These are phyloP conservation scores for Lecanoromycetidae sp. DNA, from an alignment of 2,329 filamentous ascomycete species.

Conservation along the genomic window DNA sequence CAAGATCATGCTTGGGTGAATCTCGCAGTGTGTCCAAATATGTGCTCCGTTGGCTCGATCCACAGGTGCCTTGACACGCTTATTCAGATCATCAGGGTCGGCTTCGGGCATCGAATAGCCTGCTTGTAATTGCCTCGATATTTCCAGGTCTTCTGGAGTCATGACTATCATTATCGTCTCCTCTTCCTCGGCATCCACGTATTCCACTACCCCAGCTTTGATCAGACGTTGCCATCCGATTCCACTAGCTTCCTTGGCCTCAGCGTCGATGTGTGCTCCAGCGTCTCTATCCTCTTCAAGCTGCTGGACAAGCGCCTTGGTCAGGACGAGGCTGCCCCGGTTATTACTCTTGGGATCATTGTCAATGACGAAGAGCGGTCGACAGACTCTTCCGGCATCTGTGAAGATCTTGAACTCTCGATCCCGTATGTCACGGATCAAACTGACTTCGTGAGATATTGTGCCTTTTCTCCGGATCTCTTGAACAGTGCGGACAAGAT, in stretches of 20 bases:
- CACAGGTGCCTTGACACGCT: conserved; percentile 74
- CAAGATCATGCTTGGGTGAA: conserved; percentile 97
- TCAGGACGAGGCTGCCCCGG: conserved; percentile 66
- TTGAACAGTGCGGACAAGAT: conserved; percentile 68
- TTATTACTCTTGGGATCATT: conserved; percentile 65
- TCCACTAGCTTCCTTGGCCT: conserved; percentile 47
- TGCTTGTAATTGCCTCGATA: conserved; percentile 56
- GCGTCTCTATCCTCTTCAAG: conserved; percentile 63
- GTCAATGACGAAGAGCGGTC: conserved; percentile 86
- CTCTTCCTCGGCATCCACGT: conserved; percentile 94
- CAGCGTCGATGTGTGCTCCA: conserved; percentile 46
- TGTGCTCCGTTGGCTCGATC: conserved; percentile 81
- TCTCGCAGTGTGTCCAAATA: conserved; percentile 96
- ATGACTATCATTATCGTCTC: conserved; percentile 99
- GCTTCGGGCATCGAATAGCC: conserved; percentile 51
- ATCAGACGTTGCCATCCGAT: conserved; percentile 86
- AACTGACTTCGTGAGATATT: conserved; percentile 82
- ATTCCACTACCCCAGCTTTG: conserved; percentile 77
- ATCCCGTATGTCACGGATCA: conserved; percentile 92
- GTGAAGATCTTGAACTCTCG: conserved; percentile 98
- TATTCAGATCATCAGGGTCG: conserved; percentile 61
- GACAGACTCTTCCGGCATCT: conserved; percentile 87
- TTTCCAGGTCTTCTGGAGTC: conserved; percentile 88
- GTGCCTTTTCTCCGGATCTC: conserved; percentile 67
- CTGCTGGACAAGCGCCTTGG: conserved; percentile 66